Base-by-base conservation (phyloP, 1,284 basidiomycete species). In the Ganoderma boninense region DNA sequence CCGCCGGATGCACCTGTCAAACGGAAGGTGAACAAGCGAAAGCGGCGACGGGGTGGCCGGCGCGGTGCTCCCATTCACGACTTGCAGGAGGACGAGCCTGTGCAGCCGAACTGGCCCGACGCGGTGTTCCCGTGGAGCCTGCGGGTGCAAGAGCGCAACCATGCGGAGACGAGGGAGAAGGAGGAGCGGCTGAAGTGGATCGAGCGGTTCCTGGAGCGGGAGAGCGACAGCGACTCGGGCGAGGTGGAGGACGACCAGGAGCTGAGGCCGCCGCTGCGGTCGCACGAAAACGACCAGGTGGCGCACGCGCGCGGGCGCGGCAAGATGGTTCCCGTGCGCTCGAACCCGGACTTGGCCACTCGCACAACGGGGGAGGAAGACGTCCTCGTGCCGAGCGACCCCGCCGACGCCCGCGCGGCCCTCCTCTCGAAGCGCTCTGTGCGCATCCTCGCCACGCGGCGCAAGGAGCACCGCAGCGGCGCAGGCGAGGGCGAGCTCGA, bases 51-150 rank as follows among this genome's bases (percentile, higher is more conserved):
- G n/a, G 77, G 66, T 18, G 72, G 74, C 32, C 72, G 74, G 66
- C 73, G 72, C 8, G 70, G 71, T 23, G 61, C 46, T 2, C 49
- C 49, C 44, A 65, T 57, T 38, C 63, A 26, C 4, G 75, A 73
- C 0, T 32, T 66, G 8, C 70, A 60, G 4, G 67, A 71, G n/a
- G 71, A 74, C 2, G 74, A 75, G 16, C 69, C 65, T 1, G 75
- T 85, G 35, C 85, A 80, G 67, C 91, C 92, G 11, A 90, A 92
- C 77, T 95, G 93, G 93, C 89, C 90, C 10, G 93, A 95, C 75
- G 73, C 83, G 16, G 87, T 89, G 76, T 93, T 94, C 75, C 93
- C 93, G 20, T 95, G 93, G 93, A 84, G 86, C 64, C 76, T 90
- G 72, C 83, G 90, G 65, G 82, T 80, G 23, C 85, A 88, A 72